phyloP scores from a whole-genome alignment of 2,329 filamentous ascomycete genomes.

The Trichophyton verrucosum region DNA sequence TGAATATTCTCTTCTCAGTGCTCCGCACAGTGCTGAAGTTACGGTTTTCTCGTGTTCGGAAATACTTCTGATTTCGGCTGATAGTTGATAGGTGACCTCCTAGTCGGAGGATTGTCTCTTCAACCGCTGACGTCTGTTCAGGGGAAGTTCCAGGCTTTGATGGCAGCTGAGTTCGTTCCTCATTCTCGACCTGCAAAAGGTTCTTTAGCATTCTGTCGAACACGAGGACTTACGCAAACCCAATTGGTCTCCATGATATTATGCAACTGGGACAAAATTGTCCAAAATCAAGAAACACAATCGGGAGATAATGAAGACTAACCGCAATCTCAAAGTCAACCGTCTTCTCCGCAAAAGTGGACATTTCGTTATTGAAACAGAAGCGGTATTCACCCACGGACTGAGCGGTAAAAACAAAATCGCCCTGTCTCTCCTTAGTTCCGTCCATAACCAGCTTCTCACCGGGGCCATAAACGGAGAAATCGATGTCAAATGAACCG shows the following conservation, averaged over 20 bases:
- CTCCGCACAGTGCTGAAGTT: conserved; percentile 97
- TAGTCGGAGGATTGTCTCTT: conserved; percentile 92
- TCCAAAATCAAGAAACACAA: not conserved
- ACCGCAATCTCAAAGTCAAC: conserved; percentile 97
- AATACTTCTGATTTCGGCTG: conserved; percentile 96
- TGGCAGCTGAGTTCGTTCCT: conserved; percentile 66
- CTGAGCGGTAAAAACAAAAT: conserved; percentile 94
- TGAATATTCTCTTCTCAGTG: conserved; percentile 91
- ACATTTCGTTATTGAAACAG: conserved; percentile 98
- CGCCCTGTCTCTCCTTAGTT: conserved; percentile 83
- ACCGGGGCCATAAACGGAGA: conserved; percentile 69
- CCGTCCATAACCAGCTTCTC: conserved; percentile 74
- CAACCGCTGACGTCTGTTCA: conserved; percentile 77
- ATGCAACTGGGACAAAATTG: not conserved
- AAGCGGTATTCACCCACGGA: conserved; percentile 82
- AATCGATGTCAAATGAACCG: conserved; percentile 95
- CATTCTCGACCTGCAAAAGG: conserved; percentile 69
- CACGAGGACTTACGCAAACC: not conserved
- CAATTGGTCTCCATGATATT: not conserved
- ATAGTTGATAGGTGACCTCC: conserved; percentile 89
- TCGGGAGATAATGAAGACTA: conserved; percentile 25
- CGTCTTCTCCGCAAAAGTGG: conserved; percentile 91
- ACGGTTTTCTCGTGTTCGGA: conserved; percentile 94
- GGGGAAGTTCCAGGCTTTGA: conserved; percentile 77
- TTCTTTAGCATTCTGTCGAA: not conserved